Conservation (phyloP, 176 grass and related monocot species). For the Metroxylon sagu region DNA sequence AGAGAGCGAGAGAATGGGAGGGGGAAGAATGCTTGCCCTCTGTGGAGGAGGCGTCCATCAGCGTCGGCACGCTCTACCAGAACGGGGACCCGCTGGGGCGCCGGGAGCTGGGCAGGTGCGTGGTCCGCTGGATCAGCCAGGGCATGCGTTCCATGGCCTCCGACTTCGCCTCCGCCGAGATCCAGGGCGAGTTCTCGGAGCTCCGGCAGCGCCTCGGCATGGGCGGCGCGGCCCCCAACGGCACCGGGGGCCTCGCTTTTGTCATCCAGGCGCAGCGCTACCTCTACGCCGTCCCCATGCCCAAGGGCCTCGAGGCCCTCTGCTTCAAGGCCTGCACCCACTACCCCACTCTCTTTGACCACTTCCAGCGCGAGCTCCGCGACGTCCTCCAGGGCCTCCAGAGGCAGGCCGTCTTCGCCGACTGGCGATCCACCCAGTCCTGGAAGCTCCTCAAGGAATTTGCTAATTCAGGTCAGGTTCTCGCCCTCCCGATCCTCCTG, state of each 20-base stretch:
- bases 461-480: constrained; percentile 40
- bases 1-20: background rate
- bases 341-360: constrained; percentile 84
- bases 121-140: constrained; percentile 63
- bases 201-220: constrained; percentile 33
- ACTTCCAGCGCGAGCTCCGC: constrained; percentile 90
- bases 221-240: constrained; percentile 14
- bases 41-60: constrained; percentile 53
- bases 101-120: constrained; percentile 72
- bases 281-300: constrained; percentile 70
- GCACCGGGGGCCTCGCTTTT: constrained; percentile 40
- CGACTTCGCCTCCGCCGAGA: constrained; percentile 51
- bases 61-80: constrained; percentile 59
- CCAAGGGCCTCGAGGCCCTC: constrained; percentile 76
- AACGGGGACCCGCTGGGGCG: constrained; percentile 65
- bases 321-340: constrained; percentile 94
- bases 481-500: background rate
- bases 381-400: constrained; percentile 41
- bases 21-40: constrained; percentile 50
- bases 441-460: constrained; percentile 86
- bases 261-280: constrained; percentile 78
- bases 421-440: constrained; percentile 41
- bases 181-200: constrained; percentile 57
- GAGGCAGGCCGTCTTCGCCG: constrained; percentile 29
- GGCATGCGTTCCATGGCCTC: constrained; percentile 89